Evolutionary conservation across 139 green algal genomes (phyloP).

Genomic region (Micractinium conductrix): DNA sequence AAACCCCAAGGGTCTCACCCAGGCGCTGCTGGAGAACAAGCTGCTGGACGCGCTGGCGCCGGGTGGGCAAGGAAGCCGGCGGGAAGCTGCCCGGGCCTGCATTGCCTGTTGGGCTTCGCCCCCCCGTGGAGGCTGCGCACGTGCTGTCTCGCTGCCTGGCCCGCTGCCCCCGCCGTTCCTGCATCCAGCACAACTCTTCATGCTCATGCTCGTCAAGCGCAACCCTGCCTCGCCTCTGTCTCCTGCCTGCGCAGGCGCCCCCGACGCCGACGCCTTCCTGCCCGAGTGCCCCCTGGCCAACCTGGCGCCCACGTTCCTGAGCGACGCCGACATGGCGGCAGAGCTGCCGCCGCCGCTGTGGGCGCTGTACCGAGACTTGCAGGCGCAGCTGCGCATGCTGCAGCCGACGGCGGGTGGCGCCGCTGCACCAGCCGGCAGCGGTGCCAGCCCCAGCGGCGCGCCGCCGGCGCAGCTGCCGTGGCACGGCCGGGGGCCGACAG

Average conservation of each 20-base stretch:
- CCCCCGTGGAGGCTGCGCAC: too few relatives aligned
- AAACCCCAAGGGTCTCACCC: constrained; percentile 65
- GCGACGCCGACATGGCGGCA: background rate
- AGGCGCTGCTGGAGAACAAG: constrained; percentile 22
- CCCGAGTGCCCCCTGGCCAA: background rate
- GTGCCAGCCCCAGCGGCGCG: background rate
- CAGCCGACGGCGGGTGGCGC: background rate
- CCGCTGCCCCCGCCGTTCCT: too few relatives aligned
- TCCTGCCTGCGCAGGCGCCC: background rate
- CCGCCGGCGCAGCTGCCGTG: background rate
- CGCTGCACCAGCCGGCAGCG: background rate
- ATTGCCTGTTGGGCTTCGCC: too few relatives aligned
- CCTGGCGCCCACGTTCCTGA: background rate
- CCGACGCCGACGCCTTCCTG: constrained; percentile 1
- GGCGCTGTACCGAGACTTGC: background rate
- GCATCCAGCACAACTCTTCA: background rate
- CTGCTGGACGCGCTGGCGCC: constrained; percentile 23
- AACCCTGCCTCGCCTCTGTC: background rate
- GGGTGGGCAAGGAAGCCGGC: too few relatives aligned
- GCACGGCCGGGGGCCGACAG: background rate
- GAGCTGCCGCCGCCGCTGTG: background rate
- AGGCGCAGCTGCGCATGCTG: background rate
- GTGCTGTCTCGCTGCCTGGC: too few relatives aligned
- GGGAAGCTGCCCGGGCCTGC: too few relatives aligned
- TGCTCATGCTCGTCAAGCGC: background rate